Base-by-base conservation (phyloP, 257 asterid genomes). In the Nemophila menziesii region DNA sequence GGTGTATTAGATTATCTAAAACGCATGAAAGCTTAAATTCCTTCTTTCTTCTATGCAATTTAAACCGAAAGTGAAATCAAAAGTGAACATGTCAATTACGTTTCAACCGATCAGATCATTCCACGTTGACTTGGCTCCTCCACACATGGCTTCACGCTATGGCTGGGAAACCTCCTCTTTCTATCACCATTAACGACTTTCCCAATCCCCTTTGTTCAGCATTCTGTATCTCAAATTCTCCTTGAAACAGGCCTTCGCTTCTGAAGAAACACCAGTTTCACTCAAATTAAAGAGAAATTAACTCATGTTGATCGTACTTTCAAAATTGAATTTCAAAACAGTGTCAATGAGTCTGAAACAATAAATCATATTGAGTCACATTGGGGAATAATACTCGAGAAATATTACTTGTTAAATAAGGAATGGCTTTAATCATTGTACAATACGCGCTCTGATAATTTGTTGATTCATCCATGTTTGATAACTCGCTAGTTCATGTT, bases 401-500 rank as follows among this genome's bases (percentile, higher is more conserved):
- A 63, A 22, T 68, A 72, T 56, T 65, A 57, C 55, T 49, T 86
- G 52, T 24, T 61, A 61, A 78, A 67, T 61, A 82, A 79, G 34
- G 92, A 82, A 22, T 86, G 90, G 93, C 80, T 82, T 64, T 72
- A 52, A 56, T 76, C 75, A 27, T 44, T 86, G 50, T 82, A 82
- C 38, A 69, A 53, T 40, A 68, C 70, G 29, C 74, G 93, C 18
- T 74, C 40, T 80, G 68, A 24, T 84, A 78, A 36, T 58, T 58
- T 60, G 58, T 69, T 42, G 60, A 65, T 57, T 44, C 60, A 21
- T 46, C 74, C 22, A 69, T n/a, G n/a, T n/a, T n/a, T n/a, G n/a
- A n/a, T n/a, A n/a, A n/a, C n/a, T 77, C 44, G 68, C 78, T 21
- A 55, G 76, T n/a, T 38, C 93, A 70, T 49, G 9, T 41, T 56